A percentile compares a stretch with the other conserved stretches of the same genome.
Evolutionary conservation across 2,329 filamentous ascomycete species (phyloP).

Genomic region (Cyphellophora attinorum): DNA sequence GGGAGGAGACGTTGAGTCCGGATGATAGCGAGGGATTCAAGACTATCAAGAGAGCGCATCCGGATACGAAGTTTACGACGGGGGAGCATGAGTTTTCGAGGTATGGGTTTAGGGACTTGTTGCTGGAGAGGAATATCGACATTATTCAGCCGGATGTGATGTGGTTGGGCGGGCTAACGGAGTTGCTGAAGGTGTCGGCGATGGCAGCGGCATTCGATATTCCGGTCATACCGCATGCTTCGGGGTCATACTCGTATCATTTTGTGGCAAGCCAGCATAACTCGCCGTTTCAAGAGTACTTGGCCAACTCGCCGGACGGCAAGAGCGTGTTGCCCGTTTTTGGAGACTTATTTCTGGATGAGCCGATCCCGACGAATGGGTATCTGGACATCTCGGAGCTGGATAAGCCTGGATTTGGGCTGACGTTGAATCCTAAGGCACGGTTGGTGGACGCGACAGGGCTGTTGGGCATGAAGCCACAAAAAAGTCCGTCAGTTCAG

Average conservation of each 20-base stretch:
- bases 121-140: slow-evolving; percentile 84
- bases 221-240: slow-evolving; percentile 89
- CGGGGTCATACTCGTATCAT: slow-evolving; percentile 89
- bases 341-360: slow-evolving; percentile 80
- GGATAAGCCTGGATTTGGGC: slow-evolving; percentile 82
- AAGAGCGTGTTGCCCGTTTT: slow-evolving; percentile 86
- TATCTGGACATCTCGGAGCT: slow-evolving; percentile 70
- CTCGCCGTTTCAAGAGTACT: slow-evolving; percentile 90
- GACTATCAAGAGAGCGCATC: slow-evolving; percentile 82
- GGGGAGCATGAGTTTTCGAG: slow-evolving; percentile 93
- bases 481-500: slow-evolving; percentile 32
- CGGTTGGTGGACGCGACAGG: slow-evolving; percentile 68
- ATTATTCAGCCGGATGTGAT: slow-evolving; percentile 95
- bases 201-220: slow-evolving; percentile 91
- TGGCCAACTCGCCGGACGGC: slow-evolving; percentile 86
- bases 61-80: slow-evolving; percentile 85
- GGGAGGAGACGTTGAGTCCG: slow-evolving; percentile 86
- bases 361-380: slow-evolving; percentile 77
- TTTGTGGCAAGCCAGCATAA: slow-evolving; percentile 91
- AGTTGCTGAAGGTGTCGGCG: slow-evolving; percentile 78
- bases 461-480: slow-evolving; percentile 58
- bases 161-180: slow-evolving; percentile 91
- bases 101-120: slow-evolving; percentile 88
- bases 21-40: slow-evolving; percentile 89
- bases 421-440: slow-evolving; percentile 74